Percentiles rank a stretch among this genome's conserved stretches.
Conservation (phyloP, 306 rosid genomes). For the Cucumis cinereus region DNA sequence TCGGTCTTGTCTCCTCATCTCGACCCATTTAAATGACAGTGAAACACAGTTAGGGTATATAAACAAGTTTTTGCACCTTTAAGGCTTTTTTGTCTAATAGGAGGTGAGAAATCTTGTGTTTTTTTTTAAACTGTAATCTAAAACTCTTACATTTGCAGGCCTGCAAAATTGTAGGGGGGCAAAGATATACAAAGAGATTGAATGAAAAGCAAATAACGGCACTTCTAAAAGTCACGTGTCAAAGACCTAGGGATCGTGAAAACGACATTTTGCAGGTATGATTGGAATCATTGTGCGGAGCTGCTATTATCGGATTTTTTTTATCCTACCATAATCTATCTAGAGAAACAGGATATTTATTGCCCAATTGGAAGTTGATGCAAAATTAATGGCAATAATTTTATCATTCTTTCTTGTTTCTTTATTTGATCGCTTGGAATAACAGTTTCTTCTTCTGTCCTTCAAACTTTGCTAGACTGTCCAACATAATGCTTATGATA, state of each 20-base stretch:
- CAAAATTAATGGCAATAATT: background rate
- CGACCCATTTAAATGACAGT: background rate
- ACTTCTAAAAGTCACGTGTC: conserved; percentile 85
- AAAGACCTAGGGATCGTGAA: conserved; percentile 93
- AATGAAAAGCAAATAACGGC: conserved; percentile 93
- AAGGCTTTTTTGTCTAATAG: background rate
- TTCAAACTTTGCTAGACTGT: conserved; percentile 39
- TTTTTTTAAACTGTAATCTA: background rate
- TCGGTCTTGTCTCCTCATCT: background rate
- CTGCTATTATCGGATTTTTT: background rate
- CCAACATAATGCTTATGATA: conserved; percentile 76
- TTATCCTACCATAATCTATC: background rate
- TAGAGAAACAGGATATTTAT: no score
- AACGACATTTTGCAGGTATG: conserved; percentile 75
- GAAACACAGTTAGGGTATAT: background rate
- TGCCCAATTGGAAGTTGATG: background rate
- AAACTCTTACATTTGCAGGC: conserved; percentile 42
- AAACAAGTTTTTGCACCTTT: background rate
- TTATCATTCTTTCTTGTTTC: background rate
- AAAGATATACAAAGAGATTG: conserved; percentile 84
- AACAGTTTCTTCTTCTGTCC: conserved; percentile 2
- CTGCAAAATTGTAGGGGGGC: conserved; percentile 98
- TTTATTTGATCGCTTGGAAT: background rate
- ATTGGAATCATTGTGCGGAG: background rate
- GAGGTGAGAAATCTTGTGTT: background rate